Percentiles rank a stretch among this genome's conserved stretches.
Evolutionary conservation across 2,329 filamentous ascomycete species (phyloP).

Genomic region (Clonostachys solani): DNA sequence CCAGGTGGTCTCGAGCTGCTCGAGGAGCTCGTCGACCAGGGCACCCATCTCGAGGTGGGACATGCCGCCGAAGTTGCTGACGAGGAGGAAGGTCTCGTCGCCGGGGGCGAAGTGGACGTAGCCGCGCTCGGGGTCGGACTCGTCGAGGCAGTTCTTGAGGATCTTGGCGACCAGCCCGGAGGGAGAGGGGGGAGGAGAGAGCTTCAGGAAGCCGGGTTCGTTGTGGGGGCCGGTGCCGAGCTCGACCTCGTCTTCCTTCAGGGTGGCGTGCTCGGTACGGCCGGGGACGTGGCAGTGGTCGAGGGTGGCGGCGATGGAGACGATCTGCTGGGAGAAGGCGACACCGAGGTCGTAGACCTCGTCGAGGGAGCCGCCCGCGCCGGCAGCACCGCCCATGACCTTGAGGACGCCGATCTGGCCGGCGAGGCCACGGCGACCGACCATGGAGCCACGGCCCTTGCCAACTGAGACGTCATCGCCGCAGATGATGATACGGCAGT

Average conservation of each 20-base stretch:
- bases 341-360: constrained; percentile 45
- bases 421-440: constrained; percentile 57
- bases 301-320: constrained; percentile 53
- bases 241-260: constrained; percentile 49
- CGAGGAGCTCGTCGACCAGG: constrained; percentile 46
- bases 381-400: constrained; percentile 46
- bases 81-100: constrained; percentile 47
- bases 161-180: constrained; percentile 50
- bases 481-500: constrained; percentile 49
- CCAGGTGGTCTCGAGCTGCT: constrained; percentile 42
- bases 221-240: constrained; percentile 66
- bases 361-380: constrained; percentile 40
- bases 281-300: constrained; percentile 59
- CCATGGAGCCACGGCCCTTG: constrained; percentile 48
- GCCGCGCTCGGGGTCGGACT: constrained; percentile 41
- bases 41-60: constrained; percentile 53
- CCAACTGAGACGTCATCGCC: constrained; percentile 64
- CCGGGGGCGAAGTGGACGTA: constrained; percentile 41
- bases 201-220: constrained; percentile 56
- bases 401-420: constrained; percentile 59
- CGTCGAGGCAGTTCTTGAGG: constrained; percentile 56
- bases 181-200: constrained; percentile 45
- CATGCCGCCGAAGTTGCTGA: constrained; percentile 58
- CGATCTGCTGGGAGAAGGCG: constrained; percentile 44
- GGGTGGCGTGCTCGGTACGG: constrained; percentile 39